phyloP scores from a whole-genome alignment of 805 yeast genomes.

The Pichia phayaonensis region DNA sequence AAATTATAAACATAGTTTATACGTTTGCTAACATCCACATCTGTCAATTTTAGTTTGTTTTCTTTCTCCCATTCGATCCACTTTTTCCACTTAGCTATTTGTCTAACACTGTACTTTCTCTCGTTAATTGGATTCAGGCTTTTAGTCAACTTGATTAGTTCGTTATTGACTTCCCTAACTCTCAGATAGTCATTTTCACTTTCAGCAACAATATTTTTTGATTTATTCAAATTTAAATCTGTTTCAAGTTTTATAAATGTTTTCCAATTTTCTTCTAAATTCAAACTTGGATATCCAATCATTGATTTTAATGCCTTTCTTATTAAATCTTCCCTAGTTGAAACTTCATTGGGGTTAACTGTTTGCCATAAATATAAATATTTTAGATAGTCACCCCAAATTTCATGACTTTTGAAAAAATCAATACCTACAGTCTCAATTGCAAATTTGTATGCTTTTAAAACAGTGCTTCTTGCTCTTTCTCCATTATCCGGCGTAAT shows the following conservation, averaged over 20 bases:
- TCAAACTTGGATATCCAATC: constrained; percentile 66
- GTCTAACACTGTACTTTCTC: constrained; percentile 25
- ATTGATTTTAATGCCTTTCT: constrained; percentile 66
- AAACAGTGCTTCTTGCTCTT: constrained; percentile 62
- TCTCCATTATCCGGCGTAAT: constrained; percentile 59
- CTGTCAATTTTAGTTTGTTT: constrained; percentile 53
- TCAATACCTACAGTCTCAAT: constrained; percentile 73
- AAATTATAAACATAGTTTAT: constrained; percentile 67
- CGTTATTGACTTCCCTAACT: constrained; percentile 70
- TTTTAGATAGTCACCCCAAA: constrained; percentile 81
- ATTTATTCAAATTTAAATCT: constrained; percentile 57
- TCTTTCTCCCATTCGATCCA: constrained; percentile 78
- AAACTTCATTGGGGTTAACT: constrained; percentile 73
- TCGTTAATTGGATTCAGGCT: constrained; percentile 13
- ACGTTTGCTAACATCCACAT: constrained; percentile 44
- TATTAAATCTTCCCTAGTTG: constrained; percentile 68
- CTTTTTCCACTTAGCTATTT: constrained; percentile 51
- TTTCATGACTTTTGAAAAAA: constrained; percentile 47
- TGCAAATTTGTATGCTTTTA: constrained; percentile 81
- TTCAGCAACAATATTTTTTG: constrained; percentile 79
- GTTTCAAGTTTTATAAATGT: constrained; percentile 79
- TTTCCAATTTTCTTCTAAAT: constrained; percentile 74
- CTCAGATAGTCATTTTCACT: constrained; percentile 79
- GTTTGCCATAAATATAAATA: constrained; percentile 77
- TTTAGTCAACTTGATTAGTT: constrained; percentile 51